Evolutionary conservation across 768 basidiomycete species (phyloP).

Genomic region (Steccherinum ochraceum): DNA sequence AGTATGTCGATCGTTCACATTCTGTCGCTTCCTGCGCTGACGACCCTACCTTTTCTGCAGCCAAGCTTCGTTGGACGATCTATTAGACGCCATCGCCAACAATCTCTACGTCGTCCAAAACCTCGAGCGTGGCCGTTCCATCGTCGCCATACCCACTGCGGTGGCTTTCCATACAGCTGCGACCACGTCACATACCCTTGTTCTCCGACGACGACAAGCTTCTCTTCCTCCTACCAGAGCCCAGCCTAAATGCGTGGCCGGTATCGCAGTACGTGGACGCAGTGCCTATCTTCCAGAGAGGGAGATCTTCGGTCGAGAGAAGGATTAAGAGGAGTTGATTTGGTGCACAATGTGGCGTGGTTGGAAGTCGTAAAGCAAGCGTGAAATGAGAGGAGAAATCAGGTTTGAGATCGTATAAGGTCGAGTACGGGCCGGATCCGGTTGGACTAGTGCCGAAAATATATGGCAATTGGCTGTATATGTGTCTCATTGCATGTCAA

Average conservation of each 20-base stretch:
- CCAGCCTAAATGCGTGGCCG: neutral
- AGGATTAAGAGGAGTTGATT: neutral
- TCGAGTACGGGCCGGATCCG: constrained; percentile 49
- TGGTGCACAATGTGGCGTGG: constrained; percentile 20
- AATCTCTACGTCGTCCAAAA: constrained; percentile 66
- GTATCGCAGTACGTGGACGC: neutral
- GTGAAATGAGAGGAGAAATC: constrained; percentile 21
- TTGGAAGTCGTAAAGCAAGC: constrained; percentile 17
- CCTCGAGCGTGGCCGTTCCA: constrained; percentile 15
- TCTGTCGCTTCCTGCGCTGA: neutral
- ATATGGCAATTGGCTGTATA: no score
- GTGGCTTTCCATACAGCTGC: constrained; percentile 7
- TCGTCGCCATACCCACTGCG: constrained; percentile 11
- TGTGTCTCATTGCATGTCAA: no score
- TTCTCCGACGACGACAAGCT: neutral
- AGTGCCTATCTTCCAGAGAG: neutral
- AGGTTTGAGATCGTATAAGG: constrained; percentile 55
- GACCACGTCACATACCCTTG: constrained; percentile 1
- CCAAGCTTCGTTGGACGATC: constrained; percentile 70
- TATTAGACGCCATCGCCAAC: constrained; percentile 63
- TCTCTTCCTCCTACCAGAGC: neutral
- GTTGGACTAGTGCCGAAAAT: no score
- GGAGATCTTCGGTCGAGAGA: neutral
- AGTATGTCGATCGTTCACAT: constrained; percentile 45
- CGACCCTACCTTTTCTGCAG: constrained; percentile 28